Conservation (phyloP, 164 flowering plant genomes). For the Litsea cubeba region DNA sequence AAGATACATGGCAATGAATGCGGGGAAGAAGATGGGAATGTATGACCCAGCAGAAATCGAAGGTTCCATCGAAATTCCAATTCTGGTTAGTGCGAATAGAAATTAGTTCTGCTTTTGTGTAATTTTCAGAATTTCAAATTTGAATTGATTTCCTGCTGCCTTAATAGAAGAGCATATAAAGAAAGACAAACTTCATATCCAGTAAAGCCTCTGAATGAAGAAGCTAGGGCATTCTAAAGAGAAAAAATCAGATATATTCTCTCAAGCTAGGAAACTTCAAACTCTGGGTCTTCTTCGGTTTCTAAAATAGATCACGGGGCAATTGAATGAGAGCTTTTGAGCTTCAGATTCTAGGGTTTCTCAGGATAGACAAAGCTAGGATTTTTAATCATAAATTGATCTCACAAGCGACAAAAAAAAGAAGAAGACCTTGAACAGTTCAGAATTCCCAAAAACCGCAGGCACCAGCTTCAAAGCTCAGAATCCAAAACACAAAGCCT, state of each 20-base stretch:
- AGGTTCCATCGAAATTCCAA: conserved; percentile 28
- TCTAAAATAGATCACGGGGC: not conserved
- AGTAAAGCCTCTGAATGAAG: not conserved
- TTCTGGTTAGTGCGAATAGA: not conserved
- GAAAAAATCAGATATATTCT: not conserved
- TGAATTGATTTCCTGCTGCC: not conserved
- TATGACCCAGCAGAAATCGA: conserved; percentile 12
- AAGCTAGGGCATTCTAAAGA: not conserved
- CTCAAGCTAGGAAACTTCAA: not conserved
- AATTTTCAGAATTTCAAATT: not conserved
- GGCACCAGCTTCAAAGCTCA: not conserved
- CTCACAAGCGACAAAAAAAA: not conserved
- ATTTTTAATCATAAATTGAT: not conserved
- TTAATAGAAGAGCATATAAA: not conserved
- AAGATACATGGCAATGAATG: conserved; percentile 48
- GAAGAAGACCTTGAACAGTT: not conserved
- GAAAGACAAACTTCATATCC: not conserved
- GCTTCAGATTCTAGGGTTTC: not conserved
- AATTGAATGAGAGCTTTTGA: not conserved
- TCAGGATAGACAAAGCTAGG: not conserved
- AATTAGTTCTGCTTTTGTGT: not conserved
- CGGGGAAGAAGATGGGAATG: conserved; percentile 43
- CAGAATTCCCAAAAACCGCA: not conserved
- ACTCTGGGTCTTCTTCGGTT: not conserved
- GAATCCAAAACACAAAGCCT: not conserved